Evolutionary conservation across 345 rosid species (phyloP).

Genomic region (Gossypium bickii): DNA sequence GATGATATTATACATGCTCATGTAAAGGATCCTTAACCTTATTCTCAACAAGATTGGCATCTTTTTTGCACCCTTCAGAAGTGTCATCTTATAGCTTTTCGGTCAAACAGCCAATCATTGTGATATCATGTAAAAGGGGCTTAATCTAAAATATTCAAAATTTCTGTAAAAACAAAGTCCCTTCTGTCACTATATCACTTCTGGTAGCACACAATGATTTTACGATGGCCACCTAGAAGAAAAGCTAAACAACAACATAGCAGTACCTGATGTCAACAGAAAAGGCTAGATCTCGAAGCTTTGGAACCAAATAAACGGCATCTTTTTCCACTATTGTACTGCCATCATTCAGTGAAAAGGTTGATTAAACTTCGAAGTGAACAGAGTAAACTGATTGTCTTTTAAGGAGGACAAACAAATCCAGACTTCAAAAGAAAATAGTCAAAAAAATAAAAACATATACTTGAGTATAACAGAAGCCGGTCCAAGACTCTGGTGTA

Average conservation of each 20-base stretch:
- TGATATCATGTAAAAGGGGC: background rate
- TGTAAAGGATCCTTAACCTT: background rate
- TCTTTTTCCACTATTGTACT: conserved; percentile 79
- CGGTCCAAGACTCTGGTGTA: conserved; percentile 98
- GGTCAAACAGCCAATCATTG: background rate
- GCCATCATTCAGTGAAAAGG: conserved; percentile 22
- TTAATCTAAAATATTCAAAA: background rate
- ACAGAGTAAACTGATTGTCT: background rate
- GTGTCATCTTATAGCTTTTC: background rate
- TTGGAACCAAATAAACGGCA: conserved; percentile 66
- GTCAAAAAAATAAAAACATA: conserved; percentile 20
- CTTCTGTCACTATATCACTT: background rate
- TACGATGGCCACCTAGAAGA: background rate
- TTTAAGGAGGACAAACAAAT: background rate
- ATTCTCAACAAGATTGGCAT: conserved; percentile 5
- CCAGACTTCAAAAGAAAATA: conserved; percentile 16
- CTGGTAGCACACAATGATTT: background rate
- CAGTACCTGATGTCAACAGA: conserved; percentile 77
- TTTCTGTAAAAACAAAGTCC: background rate
- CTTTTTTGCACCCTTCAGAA: background rate
- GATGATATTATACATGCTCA: background rate
- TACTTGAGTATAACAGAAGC: conserved; percentile 90
- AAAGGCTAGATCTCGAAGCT: conserved; percentile 88
- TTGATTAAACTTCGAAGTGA: background rate
- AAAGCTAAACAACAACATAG: conserved; percentile 5